Evolutionary conservation across 768 basidiomycete species (phyloP), one percentile per base, ranked within the genome.

Genomic region (Agaricus subrufescens): DNA sequence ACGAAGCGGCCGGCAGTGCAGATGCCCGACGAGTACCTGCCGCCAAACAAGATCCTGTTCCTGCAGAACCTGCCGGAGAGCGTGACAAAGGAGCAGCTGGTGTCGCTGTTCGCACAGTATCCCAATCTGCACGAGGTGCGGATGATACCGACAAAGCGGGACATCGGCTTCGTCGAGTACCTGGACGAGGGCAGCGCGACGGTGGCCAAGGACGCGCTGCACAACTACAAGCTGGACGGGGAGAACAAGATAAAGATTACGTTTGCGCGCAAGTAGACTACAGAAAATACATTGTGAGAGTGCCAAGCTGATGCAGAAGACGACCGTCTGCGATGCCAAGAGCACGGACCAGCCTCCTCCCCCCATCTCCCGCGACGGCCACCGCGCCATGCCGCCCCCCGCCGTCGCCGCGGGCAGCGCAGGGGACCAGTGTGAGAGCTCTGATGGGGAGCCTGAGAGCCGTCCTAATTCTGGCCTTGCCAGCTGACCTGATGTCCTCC

Each of bases 21-120:
- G 69, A 97, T 98, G 94, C 95, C 96, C 40, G 97, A 99, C 86
- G 97, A 99, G 71, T 98, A 98, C 71, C 83, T 99, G 6, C 97
- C 97, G 1, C 96, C 97, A 39, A 99, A 99, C 87, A 94, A 95
- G 71, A 96, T 98, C 71, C 81, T 99, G 50, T 99, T 99, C 82
- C 69, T 99, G 61, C 97, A 99, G 73, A 98, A 98, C 68, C 78
- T 99, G 25, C 94, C 95, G 19, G 94, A 97, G 67, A 87, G 72
- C 42, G 94, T 94, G 61, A 94, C 89, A 53, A 94, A 96, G 67
- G 95, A 97, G 52, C 87, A 91, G 66, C 87, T 99, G 58, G 83
- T 89, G 71, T 84, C 85, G 1, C 77, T 98, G 25, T 98, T 99
- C 75, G 87, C 91, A 58, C 90, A 93, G 93, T 95, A 97, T 73